Evolutionary conservation across 108 stramenopile genomes (phyloP).

Genomic region (Poteriospumella lacustris): DNA sequence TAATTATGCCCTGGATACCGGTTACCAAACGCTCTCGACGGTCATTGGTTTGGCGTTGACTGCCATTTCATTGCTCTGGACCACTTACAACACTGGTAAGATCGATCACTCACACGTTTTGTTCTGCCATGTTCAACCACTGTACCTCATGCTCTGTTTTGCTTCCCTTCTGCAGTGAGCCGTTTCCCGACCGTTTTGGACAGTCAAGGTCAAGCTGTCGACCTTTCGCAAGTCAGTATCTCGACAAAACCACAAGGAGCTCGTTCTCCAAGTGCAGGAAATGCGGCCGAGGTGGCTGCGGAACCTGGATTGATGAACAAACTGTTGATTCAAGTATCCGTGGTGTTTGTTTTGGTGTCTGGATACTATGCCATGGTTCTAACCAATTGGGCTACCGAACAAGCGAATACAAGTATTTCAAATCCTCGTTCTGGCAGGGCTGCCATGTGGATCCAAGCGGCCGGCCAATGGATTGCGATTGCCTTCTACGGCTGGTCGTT

Average conservation of each 20-base stretch:
- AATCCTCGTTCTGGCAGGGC: background rate
- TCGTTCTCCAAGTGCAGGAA: background rate
- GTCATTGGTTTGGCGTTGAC: conserved; percentile 67
- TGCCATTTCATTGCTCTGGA: conserved; percentile 68
- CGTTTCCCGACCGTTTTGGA: no score
- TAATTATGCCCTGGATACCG: background rate
- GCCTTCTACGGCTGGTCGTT: conserved; percentile 81
- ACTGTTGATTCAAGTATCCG: conserved; percentile 1
- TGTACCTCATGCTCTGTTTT: no score
- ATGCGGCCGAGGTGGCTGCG: background rate
- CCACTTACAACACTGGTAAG: conserved; percentile 48
- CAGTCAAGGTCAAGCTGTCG: background rate
- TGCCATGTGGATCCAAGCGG: conserved; percentile 82
- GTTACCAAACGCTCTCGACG: conserved; percentile 4
- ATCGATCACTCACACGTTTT: background rate
- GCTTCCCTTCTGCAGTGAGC: no score
- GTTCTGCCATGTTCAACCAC: no score
- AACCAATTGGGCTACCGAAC: conserved; percentile 78
- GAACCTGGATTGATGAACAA: background rate
- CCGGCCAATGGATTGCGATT: conserved; percentile 76
- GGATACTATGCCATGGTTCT: conserved; percentile 82
- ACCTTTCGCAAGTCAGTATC: background rate
- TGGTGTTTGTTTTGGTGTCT: conserved; percentile 65
- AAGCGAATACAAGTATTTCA: conserved; percentile 57
- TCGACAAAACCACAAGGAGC: background rate